Evolutionary conservation across 768 basidiomycete species (phyloP).

Genomic region (Termitomyces sp.): DNA sequence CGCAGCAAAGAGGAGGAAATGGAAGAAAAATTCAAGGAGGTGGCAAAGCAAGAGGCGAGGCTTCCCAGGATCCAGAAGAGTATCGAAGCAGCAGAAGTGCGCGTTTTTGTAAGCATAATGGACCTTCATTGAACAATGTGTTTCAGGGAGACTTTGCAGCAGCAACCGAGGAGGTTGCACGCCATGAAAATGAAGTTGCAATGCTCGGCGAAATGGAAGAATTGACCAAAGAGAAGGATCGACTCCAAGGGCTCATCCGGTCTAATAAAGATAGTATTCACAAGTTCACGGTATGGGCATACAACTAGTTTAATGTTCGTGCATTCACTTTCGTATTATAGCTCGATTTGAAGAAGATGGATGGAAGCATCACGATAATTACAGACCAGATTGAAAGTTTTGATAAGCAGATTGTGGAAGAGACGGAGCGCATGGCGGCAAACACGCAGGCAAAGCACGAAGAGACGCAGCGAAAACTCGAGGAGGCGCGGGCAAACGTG

Average conservation of each 20-base stretch:
- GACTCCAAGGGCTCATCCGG: constrained; percentile 42
- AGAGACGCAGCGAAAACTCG: constrained; percentile 47
- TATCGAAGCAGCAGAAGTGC: constrained; percentile 29
- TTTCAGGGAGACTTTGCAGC: constrained; percentile 25
- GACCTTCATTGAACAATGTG: not conserved
- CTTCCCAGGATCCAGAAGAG: constrained; percentile 34
- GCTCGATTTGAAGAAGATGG: constrained; percentile 50
- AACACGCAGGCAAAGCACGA: constrained; percentile 62
- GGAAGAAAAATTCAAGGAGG: constrained; percentile 29
- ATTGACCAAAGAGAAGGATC: constrained; percentile 32
- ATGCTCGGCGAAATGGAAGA: constrained; percentile 29
- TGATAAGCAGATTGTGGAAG: constrained; percentile 46
- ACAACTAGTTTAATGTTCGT: not conserved
- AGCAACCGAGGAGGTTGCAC: constrained; percentile 26
- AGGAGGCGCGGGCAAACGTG: constrained; percentile 36
- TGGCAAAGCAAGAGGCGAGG: constrained; percentile 26
- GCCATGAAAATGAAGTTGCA: constrained; percentile 23
- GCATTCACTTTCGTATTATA: constrained; percentile 18
- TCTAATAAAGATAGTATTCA: constrained; percentile 38
- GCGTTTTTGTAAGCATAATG: constrained; percentile 3
- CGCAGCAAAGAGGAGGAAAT: constrained; percentile 61
- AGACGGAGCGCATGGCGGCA: constrained; percentile 46
- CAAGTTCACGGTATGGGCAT: constrained; percentile 37
- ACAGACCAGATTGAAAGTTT: constrained; percentile 32
- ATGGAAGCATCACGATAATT: constrained; percentile 27